These are phyloP conservation scores for Apiotrichum brassicae DNA, from an alignment of 1,284 basidiomycete species.

Conservation along the genomic window DNA sequence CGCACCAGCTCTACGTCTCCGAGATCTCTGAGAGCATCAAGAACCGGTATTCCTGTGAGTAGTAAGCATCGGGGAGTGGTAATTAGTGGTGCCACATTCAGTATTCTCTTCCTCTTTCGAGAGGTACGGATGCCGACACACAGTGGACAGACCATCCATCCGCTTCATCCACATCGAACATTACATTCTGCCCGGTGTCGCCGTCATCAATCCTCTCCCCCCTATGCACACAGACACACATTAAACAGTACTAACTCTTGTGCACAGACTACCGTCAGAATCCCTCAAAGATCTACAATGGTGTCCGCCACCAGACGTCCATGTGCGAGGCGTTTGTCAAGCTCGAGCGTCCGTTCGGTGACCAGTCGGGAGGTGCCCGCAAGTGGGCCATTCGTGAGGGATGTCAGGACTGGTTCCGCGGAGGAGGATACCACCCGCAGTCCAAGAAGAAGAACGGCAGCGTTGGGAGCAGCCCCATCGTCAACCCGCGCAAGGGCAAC, in stretches of 20 bases:
- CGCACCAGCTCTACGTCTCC: slow-evolving; percentile 44
- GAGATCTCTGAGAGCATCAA: slow-evolving; percentile 46
- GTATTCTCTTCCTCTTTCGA: background rate
- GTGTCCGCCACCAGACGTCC: slow-evolving; percentile 47
- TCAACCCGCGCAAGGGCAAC: slow-evolving; percentile 28
- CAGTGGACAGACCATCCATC: background rate
- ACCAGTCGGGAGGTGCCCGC: slow-evolving; percentile 44
- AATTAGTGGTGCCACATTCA: background rate
- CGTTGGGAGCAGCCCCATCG: slow-evolving; percentile 6
- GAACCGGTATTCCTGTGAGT: slow-evolving; percentile 42
- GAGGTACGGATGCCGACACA: background rate
- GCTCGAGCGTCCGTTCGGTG: slow-evolving; percentile 43
- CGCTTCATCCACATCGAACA: too few species aligned
- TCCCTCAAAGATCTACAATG: slow-evolving; percentile 47
- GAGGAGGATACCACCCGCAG: slow-evolving; percentile 36
- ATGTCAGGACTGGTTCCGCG: slow-evolving; percentile 41
- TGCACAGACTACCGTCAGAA: slow-evolving; percentile 43
- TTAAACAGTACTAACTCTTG: background rate
- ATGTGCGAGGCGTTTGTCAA: slow-evolving; percentile 47
- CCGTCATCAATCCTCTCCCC: too few species aligned
- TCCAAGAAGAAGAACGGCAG: background rate
- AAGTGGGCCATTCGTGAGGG: slow-evolving; percentile 47
- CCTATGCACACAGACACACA: too few species aligned
- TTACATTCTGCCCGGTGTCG: too few species aligned
- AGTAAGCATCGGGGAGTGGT: background rate